These are phyloP conservation scores for Polymyxa betae DNA, from an alignment of 208 protist species.

Conservation along the genomic window DNA sequence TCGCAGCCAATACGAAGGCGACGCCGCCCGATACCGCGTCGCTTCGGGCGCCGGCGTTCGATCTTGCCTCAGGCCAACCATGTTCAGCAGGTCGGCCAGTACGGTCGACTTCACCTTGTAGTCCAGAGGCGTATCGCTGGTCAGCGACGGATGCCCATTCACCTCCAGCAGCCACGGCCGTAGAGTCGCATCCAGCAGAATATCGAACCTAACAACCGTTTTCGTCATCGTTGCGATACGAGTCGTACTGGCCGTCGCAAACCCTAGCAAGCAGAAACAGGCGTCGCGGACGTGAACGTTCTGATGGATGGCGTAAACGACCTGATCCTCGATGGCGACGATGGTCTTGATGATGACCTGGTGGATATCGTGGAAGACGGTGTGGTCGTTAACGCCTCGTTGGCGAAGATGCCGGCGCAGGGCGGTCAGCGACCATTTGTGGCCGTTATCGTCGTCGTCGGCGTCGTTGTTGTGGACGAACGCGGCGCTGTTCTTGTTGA, in stretches of 20 bases:
- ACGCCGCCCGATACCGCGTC: constrained; percentile 27
- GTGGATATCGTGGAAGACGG: constrained; percentile 50
- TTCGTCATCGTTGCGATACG: too few species aligned
- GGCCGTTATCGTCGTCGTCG: constrained; percentile 55
- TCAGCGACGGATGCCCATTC: constrained; percentile 62
- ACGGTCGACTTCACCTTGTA: constrained; percentile 51
- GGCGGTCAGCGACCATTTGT: constrained; percentile 65
- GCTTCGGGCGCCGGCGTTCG: background rate
- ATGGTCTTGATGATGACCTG: constrained; percentile 51
- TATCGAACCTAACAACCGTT: constrained; percentile 61
- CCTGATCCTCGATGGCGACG: constrained; percentile 45
- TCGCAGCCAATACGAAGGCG: constrained; percentile 17
- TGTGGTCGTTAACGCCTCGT: constrained; percentile 9
- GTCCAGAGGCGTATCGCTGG: constrained; percentile 59
- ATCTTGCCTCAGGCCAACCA: background rate
- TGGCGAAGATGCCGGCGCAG: constrained; percentile 48
- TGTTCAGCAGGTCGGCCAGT: constrained; percentile 43
- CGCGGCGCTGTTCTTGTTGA: constrained; percentile 65
- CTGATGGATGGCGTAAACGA: background rate
- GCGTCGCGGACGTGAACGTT: constrained; percentile 28
- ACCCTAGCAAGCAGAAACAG: constrained; percentile 45
- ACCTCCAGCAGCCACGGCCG: constrained; percentile 65
- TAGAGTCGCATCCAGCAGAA: constrained; percentile 63
- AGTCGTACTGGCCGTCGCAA: too few species aligned
- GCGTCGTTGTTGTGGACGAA: constrained; percentile 64